Evolutionary conservation across 1,139 yeast genomes (phyloP).

Genomic region (Geotrichum australiense): DNA sequence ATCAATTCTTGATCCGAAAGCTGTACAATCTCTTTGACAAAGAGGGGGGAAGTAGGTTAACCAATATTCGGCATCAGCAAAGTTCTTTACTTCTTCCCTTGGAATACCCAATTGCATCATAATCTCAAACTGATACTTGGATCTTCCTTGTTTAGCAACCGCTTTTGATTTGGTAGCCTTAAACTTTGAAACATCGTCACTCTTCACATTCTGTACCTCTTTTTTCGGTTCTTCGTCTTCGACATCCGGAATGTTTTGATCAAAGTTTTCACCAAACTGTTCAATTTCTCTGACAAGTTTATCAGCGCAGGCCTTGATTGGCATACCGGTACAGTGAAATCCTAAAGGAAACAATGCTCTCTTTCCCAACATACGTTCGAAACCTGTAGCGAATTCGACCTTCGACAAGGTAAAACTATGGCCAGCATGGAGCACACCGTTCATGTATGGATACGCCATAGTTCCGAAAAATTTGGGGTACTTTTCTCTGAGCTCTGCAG

Average conservation of each 20-base stretch:
- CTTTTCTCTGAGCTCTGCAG: constrained; percentile 66
- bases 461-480: constrained; percentile 86
- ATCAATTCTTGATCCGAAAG: constrained; percentile 90
- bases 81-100: constrained; percentile 71
- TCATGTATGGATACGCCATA: constrained; percentile 99
- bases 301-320: constrained; percentile 94
- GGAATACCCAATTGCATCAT: constrained; percentile 91
- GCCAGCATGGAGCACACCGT: constrained; percentile 97
- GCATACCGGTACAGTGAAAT: constrained; percentile 99
- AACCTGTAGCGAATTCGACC: constrained; percentile 89
- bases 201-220: constrained; percentile 35
- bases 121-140: constrained; percentile 91
- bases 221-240: constrained; percentile 42
- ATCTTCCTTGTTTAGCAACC: constrained; percentile 86
- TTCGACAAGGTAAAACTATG: constrained; percentile 94
- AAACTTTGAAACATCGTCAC: constrained; percentile 82
- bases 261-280: constrained; percentile 76
- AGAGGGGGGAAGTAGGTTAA: constrained; percentile 84
- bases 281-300: constrained; percentile 90
- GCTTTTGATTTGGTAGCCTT: constrained; percentile 90
- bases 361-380: constrained; percentile 91
- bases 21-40: constrained; percentile 71
- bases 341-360: constrained; percentile 93
- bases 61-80: constrained; percentile 90
- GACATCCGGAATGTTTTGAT: constrained; percentile 56